Evolutionary conservation across 352 stramenopile genomes (phyloP).

Genomic region (Pythium graminicola): DNA sequence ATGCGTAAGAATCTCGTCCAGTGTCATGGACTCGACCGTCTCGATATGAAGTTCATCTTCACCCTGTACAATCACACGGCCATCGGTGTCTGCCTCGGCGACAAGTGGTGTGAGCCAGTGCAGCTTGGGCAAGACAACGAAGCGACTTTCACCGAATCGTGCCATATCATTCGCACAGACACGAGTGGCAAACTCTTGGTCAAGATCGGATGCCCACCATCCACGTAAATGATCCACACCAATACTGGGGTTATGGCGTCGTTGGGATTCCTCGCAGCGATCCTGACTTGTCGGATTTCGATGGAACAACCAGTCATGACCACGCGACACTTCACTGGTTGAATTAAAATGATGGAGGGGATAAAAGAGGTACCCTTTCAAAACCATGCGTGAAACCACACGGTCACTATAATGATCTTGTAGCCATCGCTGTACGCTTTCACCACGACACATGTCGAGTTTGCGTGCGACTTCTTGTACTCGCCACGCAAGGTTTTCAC

Average conservation of each 20-base stretch:
- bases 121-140: conserved; percentile 61
- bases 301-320: conserved; percentile 45
- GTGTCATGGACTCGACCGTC: conserved; percentile 26
- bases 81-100: conserved; percentile 27
- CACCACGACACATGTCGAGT: conserved; percentile 47
- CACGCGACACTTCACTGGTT: conserved; percentile 36
- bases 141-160: conserved; percentile 33
- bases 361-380: conserved; percentile 65
- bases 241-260: conserved; percentile 28
- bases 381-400: conserved; percentile 49
- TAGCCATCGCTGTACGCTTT: conserved; percentile 50
- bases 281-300: conserved; percentile 20
- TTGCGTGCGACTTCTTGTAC: conserved; percentile 63
- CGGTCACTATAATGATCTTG: conserved; percentile 40
- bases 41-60: conserved; percentile 31
- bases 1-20: conserved; percentile 32
- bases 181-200: conserved; percentile 33
- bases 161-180: conserved; percentile 28
- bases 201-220: conserved; percentile 58
- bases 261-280: no score
- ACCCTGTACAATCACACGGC: conserved; percentile 26
- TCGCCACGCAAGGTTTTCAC: conserved; percentile 67
- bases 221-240: conserved; percentile 42
- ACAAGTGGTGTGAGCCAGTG: conserved; percentile 56
- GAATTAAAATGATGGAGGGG: conserved; percentile 39